Percentiles rank a stretch among this genome's conserved stretches.
Conservation (phyloP, 768 basidiomycete species). For the Pleurotus platypus region DNA sequence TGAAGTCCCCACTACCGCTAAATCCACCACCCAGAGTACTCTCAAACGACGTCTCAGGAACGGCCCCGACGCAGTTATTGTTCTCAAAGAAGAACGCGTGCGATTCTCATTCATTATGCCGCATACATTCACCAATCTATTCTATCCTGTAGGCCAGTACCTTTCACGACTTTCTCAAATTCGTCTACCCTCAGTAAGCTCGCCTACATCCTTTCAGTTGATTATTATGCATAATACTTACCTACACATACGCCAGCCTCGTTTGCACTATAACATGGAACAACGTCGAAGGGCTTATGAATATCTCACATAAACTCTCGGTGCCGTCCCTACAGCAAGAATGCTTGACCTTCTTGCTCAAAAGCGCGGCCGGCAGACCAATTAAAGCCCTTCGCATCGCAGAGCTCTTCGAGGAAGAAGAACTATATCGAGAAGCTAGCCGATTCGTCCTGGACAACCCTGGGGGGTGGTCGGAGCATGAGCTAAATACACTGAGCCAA, state of each 20-base stretch:
- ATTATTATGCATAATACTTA: not conserved
- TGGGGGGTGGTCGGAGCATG: slow-evolving; percentile 78
- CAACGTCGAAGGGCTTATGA: slow-evolving; percentile 89
- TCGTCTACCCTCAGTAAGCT: slow-evolving; percentile 87
- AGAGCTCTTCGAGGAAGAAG: slow-evolving; percentile 86
- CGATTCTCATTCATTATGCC: slow-evolving; percentile 12
- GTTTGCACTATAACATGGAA: slow-evolving; percentile 95
- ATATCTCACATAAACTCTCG: slow-evolving; percentile 86
- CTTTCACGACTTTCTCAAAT: slow-evolving; percentile 93
- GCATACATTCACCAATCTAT: not conserved
- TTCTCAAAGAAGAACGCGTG: slow-evolving; percentile 87
- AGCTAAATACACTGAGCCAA: slow-evolving; percentile 75
- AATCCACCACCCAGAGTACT: slow-evolving; percentile 30
- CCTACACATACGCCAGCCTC: slow-evolving; percentile 39
- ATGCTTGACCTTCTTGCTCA: slow-evolving; percentile 84
- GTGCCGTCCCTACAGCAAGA: slow-evolving; percentile 77
- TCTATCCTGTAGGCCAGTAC: slow-evolving; percentile 54
- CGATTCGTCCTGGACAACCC: slow-evolving; percentile 93
- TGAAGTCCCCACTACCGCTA: slow-evolving; percentile 4
- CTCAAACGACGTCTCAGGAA: slow-evolving; percentile 37
- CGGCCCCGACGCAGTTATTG: slow-evolving; percentile 78
- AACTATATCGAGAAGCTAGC: slow-evolving; percentile 85
- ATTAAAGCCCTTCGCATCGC: slow-evolving; percentile 93
- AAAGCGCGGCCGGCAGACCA: slow-evolving; percentile 88
- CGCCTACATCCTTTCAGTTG: not conserved